Evolutionary conservation across 352 stramenopile species (phyloP), one percentile per base, ranked within the genome.

Genomic region (Plasmopara muralis): DNA sequence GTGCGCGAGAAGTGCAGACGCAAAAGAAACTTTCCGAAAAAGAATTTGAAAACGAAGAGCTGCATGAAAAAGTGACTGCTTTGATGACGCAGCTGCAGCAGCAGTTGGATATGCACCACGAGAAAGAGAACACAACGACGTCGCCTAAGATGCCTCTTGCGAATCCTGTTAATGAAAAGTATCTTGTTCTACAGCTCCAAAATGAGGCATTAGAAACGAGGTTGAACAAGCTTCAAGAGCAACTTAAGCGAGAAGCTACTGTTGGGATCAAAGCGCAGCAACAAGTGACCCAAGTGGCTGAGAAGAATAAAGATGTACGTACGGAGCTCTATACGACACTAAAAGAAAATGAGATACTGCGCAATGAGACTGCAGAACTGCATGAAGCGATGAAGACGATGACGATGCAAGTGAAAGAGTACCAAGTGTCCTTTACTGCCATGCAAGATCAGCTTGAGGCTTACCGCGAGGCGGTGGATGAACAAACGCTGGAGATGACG

Each of bases 271-370:
- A 66, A 29, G 61, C 68, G 5, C 55, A 75, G 33, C 55, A 65
- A 51, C 62, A 65, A 50, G 60, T 66, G 33, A 44, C 40, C 7
- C 42, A 62, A 57, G 61, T 76, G 47, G 56, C 58, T 4, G 61
- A 75, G 45, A 64, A 74, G 42, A 68, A 57, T 16, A 77, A 74
- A 31, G 64, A 71, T 57, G 77, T 83, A 45, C 69, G 66, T 3
- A 72, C 66, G 37, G 77, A 86, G 58, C 65, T 89, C 28, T 85
- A 83, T 53, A 61, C 67, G n/a, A 66, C 73, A 9, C 55, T 89
- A 8, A 73, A 79, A 20, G 77, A 88, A 55, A 87, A 82, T 46
- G 74, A 91, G 53, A n/a, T 72, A 39, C 57, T 89, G 39, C 68
- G 77, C 37, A 39, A 46, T n/a, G 73, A 83, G 10, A 34, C 43